Conservation (phyloP, 108 stramenopile species). For the Nannochloropsis granulata region DNA sequence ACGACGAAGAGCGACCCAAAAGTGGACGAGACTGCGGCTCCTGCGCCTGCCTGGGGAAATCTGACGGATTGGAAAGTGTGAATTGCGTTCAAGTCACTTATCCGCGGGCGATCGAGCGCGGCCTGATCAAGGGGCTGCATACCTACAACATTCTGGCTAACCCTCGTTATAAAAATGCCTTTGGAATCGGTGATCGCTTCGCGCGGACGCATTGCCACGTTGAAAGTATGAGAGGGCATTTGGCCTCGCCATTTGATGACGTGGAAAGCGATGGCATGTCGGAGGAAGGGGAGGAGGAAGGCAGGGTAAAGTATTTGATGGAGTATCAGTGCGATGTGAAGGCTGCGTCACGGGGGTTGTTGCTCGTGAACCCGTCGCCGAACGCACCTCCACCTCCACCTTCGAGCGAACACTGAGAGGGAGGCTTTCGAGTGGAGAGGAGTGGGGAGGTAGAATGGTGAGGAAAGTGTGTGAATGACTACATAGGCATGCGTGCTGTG, state of each 20-base stretch:
- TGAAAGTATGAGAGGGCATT: not conserved
- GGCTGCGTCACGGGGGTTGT: not conserved
- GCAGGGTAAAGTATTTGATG: not conserved
- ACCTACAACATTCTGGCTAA: conserved; percentile 39
- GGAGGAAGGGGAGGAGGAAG: not conserved
- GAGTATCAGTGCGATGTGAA: not conserved
- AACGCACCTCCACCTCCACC: not conserved
- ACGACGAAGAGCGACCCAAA: not conserved
- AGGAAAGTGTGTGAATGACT: too few relatives aligned
- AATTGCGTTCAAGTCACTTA: conserved; percentile 18
- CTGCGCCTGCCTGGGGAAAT: not conserved
- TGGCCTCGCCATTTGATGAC: not conserved
- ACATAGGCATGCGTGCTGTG: too few relatives aligned
- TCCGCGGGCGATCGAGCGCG: conserved; percentile 20
- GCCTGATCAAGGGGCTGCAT: conserved; percentile 24
- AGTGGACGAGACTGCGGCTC: not conserved
- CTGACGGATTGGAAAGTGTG: not conserved
- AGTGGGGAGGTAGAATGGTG: too few relatives aligned
- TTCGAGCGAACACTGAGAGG: too few relatives aligned
- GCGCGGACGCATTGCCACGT: not conserved
- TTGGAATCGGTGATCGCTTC: not conserved
- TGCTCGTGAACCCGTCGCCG: not conserved
- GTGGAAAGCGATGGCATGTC: not conserved
- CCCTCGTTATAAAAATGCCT: conserved; percentile 2
- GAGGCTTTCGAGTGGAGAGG: too few relatives aligned